These are phyloP conservation scores for Erythrobasidium hasegawianum DNA, from an alignment of 1,284 basidiomycete species.

Conservation along the genomic window DNA sequence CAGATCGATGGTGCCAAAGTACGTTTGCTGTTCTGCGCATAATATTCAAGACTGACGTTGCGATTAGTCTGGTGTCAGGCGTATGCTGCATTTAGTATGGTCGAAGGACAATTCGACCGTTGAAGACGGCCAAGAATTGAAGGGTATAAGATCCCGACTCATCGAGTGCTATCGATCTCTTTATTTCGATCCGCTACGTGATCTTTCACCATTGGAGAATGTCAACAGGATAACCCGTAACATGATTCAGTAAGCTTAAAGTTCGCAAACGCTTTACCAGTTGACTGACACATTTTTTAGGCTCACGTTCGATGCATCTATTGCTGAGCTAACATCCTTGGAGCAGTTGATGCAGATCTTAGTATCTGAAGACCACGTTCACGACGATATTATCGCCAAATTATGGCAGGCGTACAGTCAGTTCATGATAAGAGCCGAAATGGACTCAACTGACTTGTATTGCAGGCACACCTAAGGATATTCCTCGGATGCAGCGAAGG, in stretches of 20 bases:
- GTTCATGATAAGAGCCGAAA: constrained; percentile 48
- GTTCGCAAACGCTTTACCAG: background rate
- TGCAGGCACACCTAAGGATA: constrained; percentile 64
- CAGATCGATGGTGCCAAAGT: constrained; percentile 64
- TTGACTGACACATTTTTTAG: constrained; percentile 51
- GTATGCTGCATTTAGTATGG: constrained; percentile 98
- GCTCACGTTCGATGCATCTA: constrained; percentile 79
- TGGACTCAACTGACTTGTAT: constrained; percentile 3
- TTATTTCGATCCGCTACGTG: constrained; percentile 76
- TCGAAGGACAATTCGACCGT: constrained; percentile 85
- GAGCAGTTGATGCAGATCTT: constrained; percentile 95
- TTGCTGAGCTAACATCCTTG: constrained; percentile 91
- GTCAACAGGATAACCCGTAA: constrained; percentile 95
- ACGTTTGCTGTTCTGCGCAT: background rate
- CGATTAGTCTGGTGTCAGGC: constrained; percentile 73
- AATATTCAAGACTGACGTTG: background rate
- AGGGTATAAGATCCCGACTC: constrained; percentile 79
- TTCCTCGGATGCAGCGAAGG: constrained; percentile 77
- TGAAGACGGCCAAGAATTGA: constrained; percentile 75
- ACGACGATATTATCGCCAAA: constrained; percentile 78
- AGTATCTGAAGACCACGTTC: constrained; percentile 77
- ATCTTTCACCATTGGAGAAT: constrained; percentile 73
- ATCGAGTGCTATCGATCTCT: constrained; percentile 84
- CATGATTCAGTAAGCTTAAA: constrained; percentile 81
- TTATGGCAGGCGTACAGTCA: constrained; percentile 93